A percentile compares a stretch with the other conserved stretches of the same genome.
These are phyloP conservation scores for Drosera capensis DNA, from an alignment of 148 eudicot genomes.

Conservation along the genomic window DNA sequence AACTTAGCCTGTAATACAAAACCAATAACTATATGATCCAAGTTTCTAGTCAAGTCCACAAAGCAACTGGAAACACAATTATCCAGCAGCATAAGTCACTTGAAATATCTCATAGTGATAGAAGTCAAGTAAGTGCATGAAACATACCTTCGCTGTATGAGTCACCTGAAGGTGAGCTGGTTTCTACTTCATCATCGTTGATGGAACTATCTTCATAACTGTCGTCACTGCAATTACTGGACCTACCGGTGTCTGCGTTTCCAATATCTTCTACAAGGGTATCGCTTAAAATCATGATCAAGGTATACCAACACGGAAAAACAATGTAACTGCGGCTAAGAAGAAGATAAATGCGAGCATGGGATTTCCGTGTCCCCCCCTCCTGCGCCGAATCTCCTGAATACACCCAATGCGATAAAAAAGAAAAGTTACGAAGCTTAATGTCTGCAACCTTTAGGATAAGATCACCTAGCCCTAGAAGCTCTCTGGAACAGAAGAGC, in stretches of 20 bases:
- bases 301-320: conserved; percentile 13
- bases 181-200: conserved; percentile 39
- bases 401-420: too few species aligned
- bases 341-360: too few species aligned
- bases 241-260: conserved; percentile 32
- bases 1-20: too few species aligned
- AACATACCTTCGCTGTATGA: conserved; percentile 33
- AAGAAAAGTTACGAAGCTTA: too few species aligned
- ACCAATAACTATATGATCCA: too few species aligned
- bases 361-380: too few species aligned
- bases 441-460: too few species aligned
- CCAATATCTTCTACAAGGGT: conserved; percentile 80
- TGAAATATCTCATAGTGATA: not conserved
- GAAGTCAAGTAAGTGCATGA: not conserved
- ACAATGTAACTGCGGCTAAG: not conserved
- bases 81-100: not conserved
- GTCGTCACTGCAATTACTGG: conserved; percentile 40
- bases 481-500: too few species aligned
- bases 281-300: conserved; percentile 37
- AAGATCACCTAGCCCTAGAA: too few species aligned
- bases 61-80: too few species aligned
- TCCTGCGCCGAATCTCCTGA: too few species aligned
- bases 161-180: conserved; percentile 26
- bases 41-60: too few species aligned
- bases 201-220: conserved; percentile 88